Base-by-base conservation (phyloP, 2,329 filamentous ascomycete species). In the Tolypocladium tundrense region DNA sequence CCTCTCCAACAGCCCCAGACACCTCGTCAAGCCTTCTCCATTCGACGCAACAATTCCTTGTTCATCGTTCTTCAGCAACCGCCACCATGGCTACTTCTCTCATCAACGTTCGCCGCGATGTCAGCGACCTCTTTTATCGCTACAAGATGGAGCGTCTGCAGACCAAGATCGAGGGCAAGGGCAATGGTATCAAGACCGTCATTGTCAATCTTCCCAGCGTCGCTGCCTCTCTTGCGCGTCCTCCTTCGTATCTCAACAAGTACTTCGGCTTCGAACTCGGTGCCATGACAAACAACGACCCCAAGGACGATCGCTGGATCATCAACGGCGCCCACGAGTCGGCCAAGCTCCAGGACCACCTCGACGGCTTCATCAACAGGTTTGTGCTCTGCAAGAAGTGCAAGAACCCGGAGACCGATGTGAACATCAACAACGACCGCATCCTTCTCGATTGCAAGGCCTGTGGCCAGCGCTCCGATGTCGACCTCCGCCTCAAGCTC, bases 121-220 rank as follows among this genome's bases (percentile, higher is more conserved):
- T 96, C 80, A 88, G 88, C 82, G 94, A 99, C 80, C 88, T 88
- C 79, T 99, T 97, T 86, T 99, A 99, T 81, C 94, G 94, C 76
- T 99, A 99, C 87, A 99, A 99, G 86, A 99, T 99, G 94, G 94
- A 97, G 81, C 88, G 87, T 69, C 81, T 99, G 73, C 91, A 96
- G 82, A 96, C 94, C 75, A 99, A 99, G 84, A 95, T 99, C 69
- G 94, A 99, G 80, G 94, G 94, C 78, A 99, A 99, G 79, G 94
- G 94, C 67, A 99, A 99, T 80, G 94, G 94, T 72, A 99, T 99
- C 86, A 99, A 99, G 83, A 99, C 67, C 68, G 94, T 99, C 70
- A 88, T 99, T 68, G 91, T 96, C 83, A 99, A 99, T 77, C 79
- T 99, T 72, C 90, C 87, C 82, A 95, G 90, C 72, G 91, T 99